Evolutionary conservation across 2,329 filamentous ascomycete species (phyloP), one percentile per base, ranked within the genome.

Genomic region (Sclerotinia minor): DNA sequence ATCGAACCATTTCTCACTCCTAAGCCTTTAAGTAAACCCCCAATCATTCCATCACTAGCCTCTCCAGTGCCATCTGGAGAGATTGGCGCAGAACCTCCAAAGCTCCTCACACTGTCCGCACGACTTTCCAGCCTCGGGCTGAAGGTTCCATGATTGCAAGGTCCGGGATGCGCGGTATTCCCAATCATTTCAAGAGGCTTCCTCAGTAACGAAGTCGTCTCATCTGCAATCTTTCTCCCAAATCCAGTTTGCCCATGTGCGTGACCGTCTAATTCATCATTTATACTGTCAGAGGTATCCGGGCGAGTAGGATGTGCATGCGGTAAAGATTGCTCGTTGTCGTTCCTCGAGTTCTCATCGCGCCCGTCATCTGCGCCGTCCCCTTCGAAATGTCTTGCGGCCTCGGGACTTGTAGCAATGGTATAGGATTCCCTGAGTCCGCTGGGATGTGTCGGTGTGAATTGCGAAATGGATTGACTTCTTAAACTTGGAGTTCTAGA

Each of bases 71-170:
- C 69, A 13, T 35, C 44, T 38, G 67, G 65, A 61, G 6, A 68
- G 53, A 8, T 54, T 35, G 69, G 71, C 19, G 71, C 55, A 38
- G 71, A 68, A 57, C 74, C 73, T 52, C 72, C 70, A 71, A 67
- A 67, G 61, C 72, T 76, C 67, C 64, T 68, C 52, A 74, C 65
- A 64, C 76, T 77, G 13, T 69, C 70, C 24, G 75, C 67, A 32
- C 75, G 74, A 67, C 66, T 74, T 57, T 79, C 80, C 0, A 89
- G 84, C 49, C 87, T 81, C 1, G 91, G 89, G 54, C 91, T 92
- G 75, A 94, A 92, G 21, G 90, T 91, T 73, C 91, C 92, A 79
- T 95, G 90, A 73, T 85, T 83, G 80, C 89, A 92, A 50, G 78
- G 76, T 38, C 77, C 78, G 59, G 79, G 74, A 59, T 77, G 75